Evolutionary conservation across 2,329 filamentous ascomycete species (phyloP), one percentile per base, ranked within the genome.

Genomic region (Colletotrichum sp.): DNA sequence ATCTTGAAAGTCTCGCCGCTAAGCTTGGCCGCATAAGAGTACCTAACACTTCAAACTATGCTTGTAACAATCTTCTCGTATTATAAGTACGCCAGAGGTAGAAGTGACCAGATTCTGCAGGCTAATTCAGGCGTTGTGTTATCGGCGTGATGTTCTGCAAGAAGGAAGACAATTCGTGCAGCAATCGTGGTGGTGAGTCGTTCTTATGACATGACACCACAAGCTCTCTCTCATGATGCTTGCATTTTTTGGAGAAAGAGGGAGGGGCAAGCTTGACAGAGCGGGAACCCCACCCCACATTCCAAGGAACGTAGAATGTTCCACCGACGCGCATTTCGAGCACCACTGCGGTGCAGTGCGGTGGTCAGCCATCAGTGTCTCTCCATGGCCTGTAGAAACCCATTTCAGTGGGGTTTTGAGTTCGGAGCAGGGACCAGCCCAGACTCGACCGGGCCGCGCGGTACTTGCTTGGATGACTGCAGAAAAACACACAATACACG

Each of bases 301-400:
- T 72, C 69, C 55, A 63, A 70, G 34, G 57, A 62, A 70, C 55
- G 44, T 72, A 65, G 70, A 76, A 73, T 73, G 70, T 73, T 76
- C 70, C 73, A 72, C 71, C 36, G 13, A 26, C 26, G 28, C 60
- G 24, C 49, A 21, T 16, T 16, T 64, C 34, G n/a, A 67, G 39
- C 66, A 63, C 18, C 13, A 24, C n/a, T 32, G n/a, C 21, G 8
- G 49, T 36, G 55, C 30, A n/a, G 44, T 24, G 32, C 32, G 63
- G 63, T 66, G 26, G 36, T 52, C 63, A 39, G 32, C 60, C 15
- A 21, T n/a, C 18, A 39, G 60, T 64, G n/a, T 55, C n/a, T 67
- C 44, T 68, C 65, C 39, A 21, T 26, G 63, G 67, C 36, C 24
- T 70, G 68, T 57, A 52, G 57, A 59, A 63, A 62, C 34, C 49